Percentiles rank a stretch among this genome's conserved stretches.
phyloP scores from a whole-genome alignment of 1,284 basidiomycete genomes.

The Bjerkandera adusta region DNA sequence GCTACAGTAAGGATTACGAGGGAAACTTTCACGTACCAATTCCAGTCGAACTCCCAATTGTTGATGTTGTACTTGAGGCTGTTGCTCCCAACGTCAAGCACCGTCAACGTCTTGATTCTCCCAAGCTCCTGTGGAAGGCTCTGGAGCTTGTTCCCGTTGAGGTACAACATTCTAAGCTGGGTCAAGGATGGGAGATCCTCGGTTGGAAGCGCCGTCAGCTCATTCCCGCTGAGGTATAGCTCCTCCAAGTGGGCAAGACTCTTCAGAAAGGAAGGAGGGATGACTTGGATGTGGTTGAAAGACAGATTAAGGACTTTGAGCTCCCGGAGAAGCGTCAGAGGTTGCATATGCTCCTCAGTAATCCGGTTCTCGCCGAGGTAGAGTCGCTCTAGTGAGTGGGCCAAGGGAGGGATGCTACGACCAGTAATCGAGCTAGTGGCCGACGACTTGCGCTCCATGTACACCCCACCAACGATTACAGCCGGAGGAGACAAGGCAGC shows the following conservation, averaged over 20 bases:
- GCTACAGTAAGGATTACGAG: constrained; percentile 2
- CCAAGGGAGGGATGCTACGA: constrained; percentile 61
- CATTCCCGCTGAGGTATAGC: constrained; percentile 93
- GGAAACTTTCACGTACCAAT: constrained; percentile 78
- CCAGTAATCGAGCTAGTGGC: constrained; percentile 30
- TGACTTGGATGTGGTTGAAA: constrained; percentile 94
- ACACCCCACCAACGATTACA: constrained; percentile 8
- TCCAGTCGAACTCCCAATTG: constrained; percentile 99
- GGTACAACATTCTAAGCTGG: constrained; percentile 72
- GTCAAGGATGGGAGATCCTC: constrained; percentile 79
- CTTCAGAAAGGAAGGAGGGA: constrained; percentile 77
- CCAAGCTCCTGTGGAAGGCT: constrained; percentile 91
- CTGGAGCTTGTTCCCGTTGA: constrained; percentile 95
- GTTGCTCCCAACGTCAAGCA: constrained; percentile 95
- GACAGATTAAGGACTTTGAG: constrained; percentile 88
- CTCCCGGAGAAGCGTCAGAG: constrained; percentile 73
- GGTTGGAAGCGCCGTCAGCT: constrained; percentile 85
- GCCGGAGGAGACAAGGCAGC: constrained; percentile 5
- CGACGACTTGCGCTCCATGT: constrained; percentile 44
- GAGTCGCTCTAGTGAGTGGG: constrained; percentile 71
- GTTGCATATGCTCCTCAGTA: constrained; percentile 79
- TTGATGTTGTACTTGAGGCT: constrained; percentile 96
- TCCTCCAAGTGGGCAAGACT: constrained; percentile 74
- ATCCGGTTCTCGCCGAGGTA: constrained; percentile 91
- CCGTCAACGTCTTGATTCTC: constrained; percentile 77